Evolutionary conservation across 2,329 filamentous ascomycete genomes (phyloP).

Genomic region (Ophiostoma ulmi): DNA sequence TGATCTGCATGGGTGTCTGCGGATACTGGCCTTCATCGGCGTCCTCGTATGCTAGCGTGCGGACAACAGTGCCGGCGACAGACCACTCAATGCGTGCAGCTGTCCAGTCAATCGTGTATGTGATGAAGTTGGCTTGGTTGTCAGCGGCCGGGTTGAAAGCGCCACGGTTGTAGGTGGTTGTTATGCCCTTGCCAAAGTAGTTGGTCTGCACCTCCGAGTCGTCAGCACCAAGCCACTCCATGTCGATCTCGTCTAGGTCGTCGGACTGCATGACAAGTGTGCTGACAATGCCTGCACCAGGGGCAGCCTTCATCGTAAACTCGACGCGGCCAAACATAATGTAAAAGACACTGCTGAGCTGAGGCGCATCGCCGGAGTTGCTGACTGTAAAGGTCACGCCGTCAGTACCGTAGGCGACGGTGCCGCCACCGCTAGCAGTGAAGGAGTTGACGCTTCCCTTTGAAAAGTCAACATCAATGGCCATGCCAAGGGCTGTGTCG

Average conservation of each 20-base stretch:
- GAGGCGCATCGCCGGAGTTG: conserved; percentile 74
- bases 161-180: conserved; percentile 79
- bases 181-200: conserved; percentile 92
- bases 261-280: conserved; percentile 89
- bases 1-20: conserved; percentile 92
- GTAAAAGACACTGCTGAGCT: conserved; percentile 87
- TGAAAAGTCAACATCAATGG: conserved; percentile 80
- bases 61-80: conserved; percentile 70
- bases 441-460: conserved; percentile 75
- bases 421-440: conserved; percentile 58
- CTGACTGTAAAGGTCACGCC: conserved; percentile 78
- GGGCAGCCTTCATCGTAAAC: conserved; percentile 76
- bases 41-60: conserved; percentile 64
- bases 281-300: conserved; percentile 87
- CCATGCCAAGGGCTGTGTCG: conserved; percentile 74
- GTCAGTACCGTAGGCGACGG: conserved; percentile 66
- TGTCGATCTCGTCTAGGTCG: conserved; percentile 90
- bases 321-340: conserved; percentile 98
- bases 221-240: conserved; percentile 87
- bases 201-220: conserved; percentile 81
- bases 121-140: conserved; percentile 74
- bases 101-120: conserved; percentile 90
- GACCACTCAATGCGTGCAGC: conserved; percentile 78
- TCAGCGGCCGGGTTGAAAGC: conserved; percentile 66
- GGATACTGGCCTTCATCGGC: conserved; percentile 74